Conservation (phyloP, 495 filamentous ascomycete species). For the Penicillium cosmopolitanum region DNA sequence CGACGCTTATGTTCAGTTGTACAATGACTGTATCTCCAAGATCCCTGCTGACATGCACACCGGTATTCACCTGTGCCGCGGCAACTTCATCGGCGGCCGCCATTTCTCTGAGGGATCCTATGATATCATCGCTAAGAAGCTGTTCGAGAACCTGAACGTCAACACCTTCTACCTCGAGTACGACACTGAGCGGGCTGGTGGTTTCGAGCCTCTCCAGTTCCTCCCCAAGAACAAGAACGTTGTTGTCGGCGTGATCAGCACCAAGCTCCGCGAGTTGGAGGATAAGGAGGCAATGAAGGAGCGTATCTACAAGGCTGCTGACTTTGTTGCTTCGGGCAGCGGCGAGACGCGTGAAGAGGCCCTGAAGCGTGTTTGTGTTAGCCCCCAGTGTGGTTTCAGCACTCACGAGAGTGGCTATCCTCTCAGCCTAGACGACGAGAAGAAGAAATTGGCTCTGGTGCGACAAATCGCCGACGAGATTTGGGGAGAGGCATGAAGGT, state of each 20-base stretch:
- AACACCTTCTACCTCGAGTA: conserved; percentile 73
- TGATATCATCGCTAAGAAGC: conserved; percentile 66
- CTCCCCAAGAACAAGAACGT: conserved; percentile 68
- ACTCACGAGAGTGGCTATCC: conserved; percentile 66
- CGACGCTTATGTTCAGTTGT: conserved; percentile 62
- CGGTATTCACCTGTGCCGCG: conserved; percentile 68
- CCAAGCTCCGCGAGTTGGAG: conserved; percentile 65
- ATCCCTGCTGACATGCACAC: conserved; percentile 64
- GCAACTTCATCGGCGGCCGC: conserved; percentile 51
- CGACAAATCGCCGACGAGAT: conserved; percentile 54
- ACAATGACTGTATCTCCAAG: conserved; percentile 62
- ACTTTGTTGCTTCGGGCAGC: conserved; percentile 58
- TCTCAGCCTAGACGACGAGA: conserved; percentile 62
- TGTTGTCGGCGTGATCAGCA: conserved; percentile 67
- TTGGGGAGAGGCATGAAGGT: conserved; percentile 37
- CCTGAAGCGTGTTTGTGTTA: conserved; percentile 63
- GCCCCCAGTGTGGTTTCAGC: conserved; percentile 71
- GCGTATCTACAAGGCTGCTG: conserved; percentile 60
- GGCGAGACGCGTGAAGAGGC: conserved; percentile 47
- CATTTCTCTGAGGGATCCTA: conserved; percentile 70
- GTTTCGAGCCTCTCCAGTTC: conserved; percentile 65
- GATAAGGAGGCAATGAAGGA: conserved; percentile 62
- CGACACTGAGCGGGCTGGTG: conserved; percentile 67
- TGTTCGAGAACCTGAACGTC: conserved; percentile 66
- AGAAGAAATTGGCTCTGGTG: conserved; percentile 53